A percentile compares a stretch with the other conserved stretches of the same genome.
Conservation (phyloP, 495 filamentous ascomycete genomes). For the Tetracladium marchalianum region DNA sequence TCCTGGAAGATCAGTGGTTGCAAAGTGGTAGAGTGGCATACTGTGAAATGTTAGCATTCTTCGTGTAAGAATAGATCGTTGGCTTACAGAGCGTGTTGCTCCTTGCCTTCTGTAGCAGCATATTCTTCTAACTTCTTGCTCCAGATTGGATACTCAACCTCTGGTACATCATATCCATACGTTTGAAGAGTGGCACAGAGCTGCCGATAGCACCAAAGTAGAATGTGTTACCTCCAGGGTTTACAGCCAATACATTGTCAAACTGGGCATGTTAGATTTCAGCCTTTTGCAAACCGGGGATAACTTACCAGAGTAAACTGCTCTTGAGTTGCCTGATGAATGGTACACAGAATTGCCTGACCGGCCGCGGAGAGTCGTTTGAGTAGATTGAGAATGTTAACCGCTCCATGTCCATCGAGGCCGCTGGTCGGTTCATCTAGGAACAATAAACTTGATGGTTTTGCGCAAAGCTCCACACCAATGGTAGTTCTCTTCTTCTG, state of each 20-base stretch:
- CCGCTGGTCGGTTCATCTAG: conserved; percentile 83
- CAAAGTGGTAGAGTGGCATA: conserved; percentile 83
- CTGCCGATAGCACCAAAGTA: conserved; percentile 58
- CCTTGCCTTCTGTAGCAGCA: conserved; percentile 43
- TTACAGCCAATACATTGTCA: conserved; percentile 59
- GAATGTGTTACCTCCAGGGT: conserved; percentile 56
- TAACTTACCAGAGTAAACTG: conserved; percentile 44
- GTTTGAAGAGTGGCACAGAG: conserved; percentile 44
- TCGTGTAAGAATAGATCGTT: neutral
- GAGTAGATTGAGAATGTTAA: conserved; percentile 78
- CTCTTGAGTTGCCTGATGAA: conserved; percentile 48
- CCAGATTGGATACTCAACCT: conserved; percentile 53
- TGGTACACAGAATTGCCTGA: conserved; percentile 84
- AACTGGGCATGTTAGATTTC: conserved; percentile 52
- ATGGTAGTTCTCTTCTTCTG: conserved; percentile 82
- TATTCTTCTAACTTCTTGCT: conserved; percentile 48
- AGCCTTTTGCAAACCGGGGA: conserved; percentile 80
- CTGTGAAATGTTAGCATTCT: conserved; percentile 2
- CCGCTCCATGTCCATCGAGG: conserved; percentile 71
- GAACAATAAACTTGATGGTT: conserved; percentile 74
- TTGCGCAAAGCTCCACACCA: conserved; percentile 73
- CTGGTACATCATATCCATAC: conserved; percentile 69
- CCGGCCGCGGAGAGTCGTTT: conserved; percentile 71
- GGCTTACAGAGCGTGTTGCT: conserved; percentile 53
- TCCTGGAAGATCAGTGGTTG: conserved; percentile 65